A percentile compares a stretch with the other conserved stretches of the same genome.
phyloP scores from a whole-genome alignment of 2,329 filamentous ascomycete species.

The Diatrype stigma region DNA sequence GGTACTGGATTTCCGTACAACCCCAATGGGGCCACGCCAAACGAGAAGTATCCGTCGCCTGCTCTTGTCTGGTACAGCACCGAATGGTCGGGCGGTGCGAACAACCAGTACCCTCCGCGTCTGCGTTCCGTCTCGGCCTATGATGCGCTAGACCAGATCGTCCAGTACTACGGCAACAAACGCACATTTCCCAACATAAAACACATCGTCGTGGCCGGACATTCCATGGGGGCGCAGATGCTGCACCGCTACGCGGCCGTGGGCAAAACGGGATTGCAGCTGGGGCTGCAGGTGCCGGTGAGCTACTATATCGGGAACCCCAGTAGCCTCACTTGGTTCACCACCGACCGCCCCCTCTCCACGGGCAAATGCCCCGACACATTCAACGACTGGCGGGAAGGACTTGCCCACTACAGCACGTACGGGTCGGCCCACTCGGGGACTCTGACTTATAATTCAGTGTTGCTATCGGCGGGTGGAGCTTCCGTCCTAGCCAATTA shows the following conservation, averaged over 20 bases:
- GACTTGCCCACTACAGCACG: conserved; percentile 1
- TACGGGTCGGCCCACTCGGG: conserved; percentile 1
- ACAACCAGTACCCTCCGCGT: conserved; percentile 5
- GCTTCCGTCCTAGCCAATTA: conserved; percentile 3
- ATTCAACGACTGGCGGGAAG: conserved; percentile 3
- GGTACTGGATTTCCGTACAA: conserved; percentile 4
- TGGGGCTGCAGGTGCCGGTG: neutral
- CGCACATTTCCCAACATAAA: conserved; percentile 3
- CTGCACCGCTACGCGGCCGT: conserved; percentile 3
- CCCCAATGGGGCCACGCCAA: conserved; percentile 1
- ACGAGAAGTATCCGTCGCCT: conserved; percentile 5
- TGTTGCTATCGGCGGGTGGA: neutral
- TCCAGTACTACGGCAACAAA: conserved; percentile 4
- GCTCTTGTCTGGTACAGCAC: conserved; percentile 4
- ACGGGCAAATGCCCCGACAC: conserved; percentile 2
- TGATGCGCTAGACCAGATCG: conserved; percentile 4
- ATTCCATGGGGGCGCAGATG: conserved; percentile 6
- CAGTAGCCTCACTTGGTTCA: conserved; percentile 2
- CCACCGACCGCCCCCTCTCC: neutral
- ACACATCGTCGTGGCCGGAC: conserved; percentile 4
- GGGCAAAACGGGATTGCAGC: conserved; percentile 2
- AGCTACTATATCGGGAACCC: conserved; percentile 5
- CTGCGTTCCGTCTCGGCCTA: conserved; percentile 1
- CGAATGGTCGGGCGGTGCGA: conserved; percentile 4
- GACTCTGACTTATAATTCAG: conserved; percentile 1